Base-by-base conservation (phyloP, 208 protist species). In the Blastocrithidia nonstop region DNA sequence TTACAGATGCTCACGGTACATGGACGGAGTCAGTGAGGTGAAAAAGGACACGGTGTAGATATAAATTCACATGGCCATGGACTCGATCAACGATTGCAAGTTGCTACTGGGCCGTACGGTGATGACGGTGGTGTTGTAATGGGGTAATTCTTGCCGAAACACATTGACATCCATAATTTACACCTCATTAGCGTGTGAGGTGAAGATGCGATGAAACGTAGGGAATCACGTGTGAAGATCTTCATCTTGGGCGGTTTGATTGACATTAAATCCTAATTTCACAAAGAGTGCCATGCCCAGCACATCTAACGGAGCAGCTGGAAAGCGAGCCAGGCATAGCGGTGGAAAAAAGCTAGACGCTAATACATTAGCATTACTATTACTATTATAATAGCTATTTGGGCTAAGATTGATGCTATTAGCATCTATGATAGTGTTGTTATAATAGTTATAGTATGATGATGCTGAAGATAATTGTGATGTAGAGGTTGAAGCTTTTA, bases 151-250 rank as follows among this genome's bases (percentile, higher is more conserved):
- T 13, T 55, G 43, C 21, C 29, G 43, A 21, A 83, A 77, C 17
- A 66, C 40, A n/a, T 57, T 61, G 16, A 64, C 6, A 19, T 58
- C 32, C 40, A 72, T 42, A 28, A 70, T 42, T 8, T 45, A 52
- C 7, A 24, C 27, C 20, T 40, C 29, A 0, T 22, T 32, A 32
- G 45, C 46, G 16, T 37, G 38, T 2, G 47, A 0, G 1, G 49
- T 42, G 0, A 13, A 1, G 7, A 62, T 23, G 27, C 53, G 56
- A 1, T 13, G 26, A 44, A 71, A 82, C 4, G 33, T 36, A 0
- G 77, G 77, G 41, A 87, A 80, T 66, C 66, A 83, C 22, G n/a
- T 28, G 2, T 46, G 15, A 7, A 87, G 38, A 40, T 87, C 77
- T 2, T 23, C 40, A 6, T 50, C 26, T 45, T 66, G 66, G 7